Evolutionary conservation across 352 stramenopile genomes (phyloP).

Genomic region (Phytophthora tentaculata): DNA sequence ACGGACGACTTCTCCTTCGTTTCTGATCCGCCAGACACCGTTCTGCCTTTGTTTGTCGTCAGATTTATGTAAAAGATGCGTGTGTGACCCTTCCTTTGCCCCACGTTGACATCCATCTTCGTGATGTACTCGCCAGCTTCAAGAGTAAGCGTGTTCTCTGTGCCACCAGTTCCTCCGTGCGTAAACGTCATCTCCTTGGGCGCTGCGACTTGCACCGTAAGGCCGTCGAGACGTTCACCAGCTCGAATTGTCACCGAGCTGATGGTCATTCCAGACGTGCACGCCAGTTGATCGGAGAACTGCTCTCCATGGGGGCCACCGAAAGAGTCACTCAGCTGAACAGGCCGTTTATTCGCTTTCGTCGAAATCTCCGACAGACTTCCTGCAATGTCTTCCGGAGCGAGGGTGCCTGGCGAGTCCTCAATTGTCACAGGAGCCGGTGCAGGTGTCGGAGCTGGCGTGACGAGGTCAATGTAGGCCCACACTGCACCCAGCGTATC

Average conservation of each 20-base stretch:
- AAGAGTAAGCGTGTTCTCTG: constrained; percentile 13
- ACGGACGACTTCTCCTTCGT: constrained; percentile 21
- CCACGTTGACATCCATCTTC: constrained; percentile 19
- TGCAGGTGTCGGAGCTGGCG: constrained; percentile 22
- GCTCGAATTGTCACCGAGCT: constrained; percentile 29
- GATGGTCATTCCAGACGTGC: constrained; percentile 30
- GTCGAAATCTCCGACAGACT: constrained; percentile 25
- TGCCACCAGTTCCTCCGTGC: constrained; percentile 27
- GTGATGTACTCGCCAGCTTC: constrained; percentile 26
- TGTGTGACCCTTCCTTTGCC: constrained; percentile 5
- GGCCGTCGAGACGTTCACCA: constrained; percentile 32
- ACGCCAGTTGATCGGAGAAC: constrained; percentile 44
- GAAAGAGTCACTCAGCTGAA: constrained; percentile 43
- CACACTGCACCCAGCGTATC: constrained; percentile 29
- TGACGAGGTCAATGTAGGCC: constrained; percentile 28
- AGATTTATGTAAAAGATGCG: constrained; percentile 30
- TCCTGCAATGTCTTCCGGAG: constrained; percentile 21
- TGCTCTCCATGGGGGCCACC: constrained; percentile 48
- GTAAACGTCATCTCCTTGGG: constrained; percentile 29
- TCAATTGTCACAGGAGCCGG: constrained; percentile 13
- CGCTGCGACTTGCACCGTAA: constrained; percentile 14
- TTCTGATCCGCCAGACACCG: constrained; percentile 18
- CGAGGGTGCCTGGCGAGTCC: constrained; percentile 23
- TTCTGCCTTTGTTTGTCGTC: constrained; percentile 14
- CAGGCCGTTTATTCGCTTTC: constrained; percentile 20